Base-by-base conservation (phyloP, 768 basidiomycete genomes). In the Tylopilus rubrobrunneus region DNA sequence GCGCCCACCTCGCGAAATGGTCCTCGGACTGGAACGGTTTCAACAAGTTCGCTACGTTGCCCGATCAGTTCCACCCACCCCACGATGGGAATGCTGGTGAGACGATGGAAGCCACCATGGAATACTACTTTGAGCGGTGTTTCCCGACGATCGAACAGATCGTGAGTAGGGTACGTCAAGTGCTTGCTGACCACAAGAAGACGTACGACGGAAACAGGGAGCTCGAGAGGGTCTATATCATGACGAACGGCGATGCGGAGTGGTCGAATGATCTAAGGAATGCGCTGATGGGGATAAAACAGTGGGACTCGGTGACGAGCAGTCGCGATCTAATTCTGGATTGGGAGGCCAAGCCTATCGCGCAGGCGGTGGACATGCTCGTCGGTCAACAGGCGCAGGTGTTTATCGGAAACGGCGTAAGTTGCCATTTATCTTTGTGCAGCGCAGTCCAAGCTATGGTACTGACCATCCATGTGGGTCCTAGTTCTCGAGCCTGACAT, bases 381-480 rank as follows among this genome's bases (percentile, higher is more conserved):
- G 77, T 87, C 40, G 86, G 77, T 12, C 74, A 82, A 62, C 69
- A 82, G 48, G 85, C 85, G 1, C 79, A 85, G 59, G 74, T 82
- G 52, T 81, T 88, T 56, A 71, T 89, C 41, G 87, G 87, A 8
- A 89, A 88, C 62, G 87, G 86, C 53, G 85, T 85, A 62, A 58
- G 84, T 78, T 36, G 15, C 7, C 49, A 33, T 33, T 23, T 19
- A 25, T 11, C 27, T 40, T 21, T 2, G 19, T 6, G 28, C 6
- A 37, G 36, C 36, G 36, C 15, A 11, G 21, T 48, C 6, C 28
- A 25, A 28, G 12, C 31, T 19, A 17, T 37, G 36, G 28, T 31
- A 43, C 47, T 62, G 33, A 49, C 19, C 21, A 17, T 17, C 31
- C 21, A 4, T 25, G 31, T 17, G 29, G 46, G 10, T 36, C n/a